These are phyloP conservation scores for Globisporangium irregulare DNA, from an alignment of 352 stramenopile genomes.

Conservation along the genomic window DNA sequence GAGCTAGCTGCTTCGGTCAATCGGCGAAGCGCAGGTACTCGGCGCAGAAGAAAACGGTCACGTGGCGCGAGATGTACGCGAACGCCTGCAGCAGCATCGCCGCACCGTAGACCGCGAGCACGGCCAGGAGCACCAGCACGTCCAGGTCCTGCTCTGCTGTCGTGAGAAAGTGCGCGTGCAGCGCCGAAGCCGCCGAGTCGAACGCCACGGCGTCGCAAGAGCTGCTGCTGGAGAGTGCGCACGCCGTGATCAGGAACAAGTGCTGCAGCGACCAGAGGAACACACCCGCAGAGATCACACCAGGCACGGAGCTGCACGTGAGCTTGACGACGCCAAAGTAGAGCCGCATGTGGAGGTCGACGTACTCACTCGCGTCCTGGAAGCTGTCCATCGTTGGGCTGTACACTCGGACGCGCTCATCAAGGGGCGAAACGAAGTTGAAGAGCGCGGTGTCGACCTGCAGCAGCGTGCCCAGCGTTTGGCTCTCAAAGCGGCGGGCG, in stretches of 20 bases:
- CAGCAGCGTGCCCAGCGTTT: constrained; percentile 35
- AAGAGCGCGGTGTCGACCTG: constrained; percentile 46
- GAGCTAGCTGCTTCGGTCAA: background rate
- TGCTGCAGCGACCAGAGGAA: constrained; percentile 52
- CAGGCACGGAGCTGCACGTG: constrained; percentile 41
- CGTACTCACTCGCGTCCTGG: constrained; percentile 28
- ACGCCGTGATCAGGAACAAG: constrained; percentile 21
- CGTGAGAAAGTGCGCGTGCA: constrained; percentile 9
- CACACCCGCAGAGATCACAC: constrained; percentile 33
- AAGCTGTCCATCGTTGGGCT: constrained; percentile 28
- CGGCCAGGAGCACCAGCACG: constrained; percentile 37
- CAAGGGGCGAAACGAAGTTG: constrained; percentile 49
- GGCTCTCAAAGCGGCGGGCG: constrained; percentile 24
- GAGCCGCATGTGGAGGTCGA: constrained; percentile 42
- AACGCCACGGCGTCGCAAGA: constrained; percentile 5
- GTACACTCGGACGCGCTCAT: constrained; percentile 55
- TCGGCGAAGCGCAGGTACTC: constrained; percentile 47
- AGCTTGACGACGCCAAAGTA: constrained; percentile 63
- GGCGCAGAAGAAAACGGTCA: constrained; percentile 72
- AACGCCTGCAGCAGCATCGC: constrained; percentile 49
- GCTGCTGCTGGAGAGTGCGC: constrained; percentile 12
- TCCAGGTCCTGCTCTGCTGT: constrained; percentile 30
- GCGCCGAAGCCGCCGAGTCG: background rate
- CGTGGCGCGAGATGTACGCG: constrained; percentile 53
- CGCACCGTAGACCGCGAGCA: constrained; percentile 48